phyloP scores from a whole-genome alignment of 2,329 filamentous ascomycete genomes.

The Fusarium sp. region DNA sequence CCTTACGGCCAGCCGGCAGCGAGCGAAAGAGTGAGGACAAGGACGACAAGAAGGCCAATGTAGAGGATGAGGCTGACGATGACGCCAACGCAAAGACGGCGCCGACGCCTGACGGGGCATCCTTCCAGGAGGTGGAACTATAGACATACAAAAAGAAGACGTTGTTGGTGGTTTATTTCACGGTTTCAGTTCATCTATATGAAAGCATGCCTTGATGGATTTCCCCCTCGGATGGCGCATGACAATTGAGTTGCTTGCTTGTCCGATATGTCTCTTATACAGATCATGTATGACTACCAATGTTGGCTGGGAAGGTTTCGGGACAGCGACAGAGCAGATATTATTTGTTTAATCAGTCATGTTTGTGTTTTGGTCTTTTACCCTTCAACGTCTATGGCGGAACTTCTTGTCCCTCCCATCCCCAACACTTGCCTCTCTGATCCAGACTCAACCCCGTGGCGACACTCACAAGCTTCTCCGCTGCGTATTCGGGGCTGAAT shows the following conservation, averaged over 20 bases:
- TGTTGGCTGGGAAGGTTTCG: slow-evolving; percentile 23
- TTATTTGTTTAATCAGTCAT: slow-evolving; percentile 36
- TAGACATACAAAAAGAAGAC: slow-evolving; percentile 46
- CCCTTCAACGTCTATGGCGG: slow-evolving; percentile 4
- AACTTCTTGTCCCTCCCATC: slow-evolving; percentile 74
- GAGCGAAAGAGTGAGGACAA: slow-evolving; percentile 47
- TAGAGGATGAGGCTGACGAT: slow-evolving; percentile 49
- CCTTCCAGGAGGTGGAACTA: slow-evolving; percentile 74
- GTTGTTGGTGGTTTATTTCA: slow-evolving; percentile 1
- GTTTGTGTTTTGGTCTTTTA: background rate
- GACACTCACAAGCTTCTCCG: slow-evolving; percentile 72
- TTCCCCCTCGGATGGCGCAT: slow-evolving; percentile 7
- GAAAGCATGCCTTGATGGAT: slow-evolving; percentile 10
- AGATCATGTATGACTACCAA: slow-evolving; percentile 26
- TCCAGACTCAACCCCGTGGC: slow-evolving; percentile 61
- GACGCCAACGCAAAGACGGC: slow-evolving; percentile 54
- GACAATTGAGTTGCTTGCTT: slow-evolving; percentile 2
- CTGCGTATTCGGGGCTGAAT: slow-evolving; percentile 75
- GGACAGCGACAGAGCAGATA: slow-evolving; percentile 34
- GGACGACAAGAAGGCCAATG: slow-evolving; percentile 47
- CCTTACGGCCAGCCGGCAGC: slow-evolving; percentile 56
- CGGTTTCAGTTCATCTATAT: slow-evolving; percentile 1
- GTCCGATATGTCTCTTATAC: slow-evolving; percentile 6
- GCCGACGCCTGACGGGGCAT: slow-evolving; percentile 65
- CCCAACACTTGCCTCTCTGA: slow-evolving; percentile 74